phyloP scores from a whole-genome alignment of 2,329 filamentous ascomycete genomes.

The Aureobasidium pullulans region DNA sequence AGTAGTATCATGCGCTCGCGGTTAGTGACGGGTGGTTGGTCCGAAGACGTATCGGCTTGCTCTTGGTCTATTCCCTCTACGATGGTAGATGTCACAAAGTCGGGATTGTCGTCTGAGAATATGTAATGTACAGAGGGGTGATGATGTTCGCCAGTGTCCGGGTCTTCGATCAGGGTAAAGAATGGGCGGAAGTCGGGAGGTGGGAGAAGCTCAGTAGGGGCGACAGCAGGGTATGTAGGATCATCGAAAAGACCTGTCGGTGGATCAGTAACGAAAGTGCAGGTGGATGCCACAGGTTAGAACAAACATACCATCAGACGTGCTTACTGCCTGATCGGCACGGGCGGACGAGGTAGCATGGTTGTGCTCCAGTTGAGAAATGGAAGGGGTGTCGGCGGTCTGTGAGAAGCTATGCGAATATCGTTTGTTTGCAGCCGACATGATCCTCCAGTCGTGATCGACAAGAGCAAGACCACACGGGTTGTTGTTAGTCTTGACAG shows the following conservation, averaged over 20 bases:
- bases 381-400: background rate
- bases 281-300: background rate
- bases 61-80: slow-evolving; percentile 13
- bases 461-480: background rate
- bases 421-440: slow-evolving; percentile 3
- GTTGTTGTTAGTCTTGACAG: slow-evolving; percentile 9
- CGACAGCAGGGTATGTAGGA: slow-evolving; percentile 6
- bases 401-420: slow-evolving; percentile 6
- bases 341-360: background rate
- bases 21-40: background rate
- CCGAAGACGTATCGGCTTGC: background rate
- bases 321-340: background rate
- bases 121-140: slow-evolving; percentile 88
- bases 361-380: background rate
- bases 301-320: background rate
- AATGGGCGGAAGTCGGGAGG: slow-evolving; percentile 62
- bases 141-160: slow-evolving; percentile 62
- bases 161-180: slow-evolving; percentile 78
- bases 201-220: slow-evolving; percentile 25
- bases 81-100: slow-evolving; percentile 59
- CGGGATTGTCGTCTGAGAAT: slow-evolving; percentile 84
- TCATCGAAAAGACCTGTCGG: background rate
- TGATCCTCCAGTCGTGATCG: slow-evolving; percentile 1
- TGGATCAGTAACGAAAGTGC: background rate
- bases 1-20: slow-evolving; percentile 50